These are phyloP conservation scores for Syncephalastrum contaminatum DNA, from an alignment of 371 early-diverging fungal species.

Conservation along the genomic window DNA sequence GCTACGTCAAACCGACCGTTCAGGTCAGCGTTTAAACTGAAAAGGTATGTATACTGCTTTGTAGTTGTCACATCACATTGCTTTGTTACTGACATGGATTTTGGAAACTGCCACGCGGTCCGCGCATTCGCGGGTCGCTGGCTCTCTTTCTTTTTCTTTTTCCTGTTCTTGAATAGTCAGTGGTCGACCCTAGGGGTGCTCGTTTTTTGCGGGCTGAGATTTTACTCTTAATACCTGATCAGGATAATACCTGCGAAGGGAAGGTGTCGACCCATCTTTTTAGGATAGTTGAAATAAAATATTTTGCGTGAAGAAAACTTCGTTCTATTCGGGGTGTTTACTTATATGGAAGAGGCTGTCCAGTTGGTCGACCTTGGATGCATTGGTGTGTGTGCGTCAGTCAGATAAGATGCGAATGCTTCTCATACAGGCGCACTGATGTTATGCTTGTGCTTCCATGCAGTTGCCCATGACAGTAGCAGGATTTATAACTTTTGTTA, in stretches of 20 bases:
- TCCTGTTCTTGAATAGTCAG: constrained; percentile 4
- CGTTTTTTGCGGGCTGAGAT: constrained; percentile 44
- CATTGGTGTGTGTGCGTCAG: too few relatives aligned
- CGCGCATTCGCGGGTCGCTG: constrained; percentile 6
- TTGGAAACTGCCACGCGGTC: too few relatives aligned
- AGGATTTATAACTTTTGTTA: too few relatives aligned
- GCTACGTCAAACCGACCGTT: constrained; percentile 2
- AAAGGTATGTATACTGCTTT: neutral
- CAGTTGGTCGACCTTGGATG: too few relatives aligned
- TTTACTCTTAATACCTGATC: constrained; percentile 58
- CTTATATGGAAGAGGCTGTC: too few relatives aligned
- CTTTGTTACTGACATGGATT: neutral
- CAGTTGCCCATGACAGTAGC: too few relatives aligned
- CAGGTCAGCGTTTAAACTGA: neutral
- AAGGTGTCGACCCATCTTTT: constrained; percentile 35
- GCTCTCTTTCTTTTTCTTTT: constrained; percentile 9
- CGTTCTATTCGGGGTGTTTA: too few relatives aligned
- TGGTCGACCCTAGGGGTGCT: constrained; percentile 56
- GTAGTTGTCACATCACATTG: neutral
- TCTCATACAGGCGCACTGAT: too few relatives aligned
- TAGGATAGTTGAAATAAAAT: neutral
- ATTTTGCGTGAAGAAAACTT: too few relatives aligned
- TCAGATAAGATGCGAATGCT: too few relatives aligned
- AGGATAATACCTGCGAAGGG: constrained; percentile 60
- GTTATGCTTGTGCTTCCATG: too few relatives aligned